Evolutionary conservation across 768 basidiomycete species (phyloP).

Genomic region (Tylopilus vinaceipallidus): DNA sequence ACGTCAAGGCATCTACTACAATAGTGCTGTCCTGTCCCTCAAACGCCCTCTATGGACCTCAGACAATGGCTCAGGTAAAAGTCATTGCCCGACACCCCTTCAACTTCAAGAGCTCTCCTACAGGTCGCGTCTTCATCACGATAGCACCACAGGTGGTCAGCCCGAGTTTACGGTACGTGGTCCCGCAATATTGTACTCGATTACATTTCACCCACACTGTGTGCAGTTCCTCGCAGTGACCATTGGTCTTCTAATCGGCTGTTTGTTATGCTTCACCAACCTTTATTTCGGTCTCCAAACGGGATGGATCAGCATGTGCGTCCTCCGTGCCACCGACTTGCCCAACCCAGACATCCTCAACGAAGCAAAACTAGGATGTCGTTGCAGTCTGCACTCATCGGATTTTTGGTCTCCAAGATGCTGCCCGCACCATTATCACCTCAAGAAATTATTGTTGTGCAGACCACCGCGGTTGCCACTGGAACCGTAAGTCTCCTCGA

Average conservation of each 20-base stretch:
- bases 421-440: conserved; percentile 75
- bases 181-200: not conserved
- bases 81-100: not conserved
- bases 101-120: not conserved
- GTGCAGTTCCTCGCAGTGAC: conserved; percentile 54
- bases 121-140: conserved; percentile 7
- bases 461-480: conserved; percentile 94
- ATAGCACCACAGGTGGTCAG: not conserved
- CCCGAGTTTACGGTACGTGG: conserved; percentile 33
- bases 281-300: conserved; percentile 85
- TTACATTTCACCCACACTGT: not conserved
- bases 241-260: conserved; percentile 81
- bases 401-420: conserved; percentile 79
- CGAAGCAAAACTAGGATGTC: conserved; percentile 74
- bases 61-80: conserved; percentile 26
- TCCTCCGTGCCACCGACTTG: not conserved
- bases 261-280: conserved; percentile 89
- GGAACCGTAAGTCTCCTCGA: conserved; percentile 47
- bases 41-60: conserved; percentile 11
- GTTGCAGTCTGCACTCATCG: conserved; percentile 89
- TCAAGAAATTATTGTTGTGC: conserved; percentile 90
- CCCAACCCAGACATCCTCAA: not conserved
- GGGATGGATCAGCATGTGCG: conserved; percentile 87
- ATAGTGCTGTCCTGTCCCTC: not conserved
- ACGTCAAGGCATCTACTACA: no score